Evolutionary conservation across 2,329 filamentous ascomycete genomes (phyloP).

Genomic region (Fusarium sambucinum): DNA sequence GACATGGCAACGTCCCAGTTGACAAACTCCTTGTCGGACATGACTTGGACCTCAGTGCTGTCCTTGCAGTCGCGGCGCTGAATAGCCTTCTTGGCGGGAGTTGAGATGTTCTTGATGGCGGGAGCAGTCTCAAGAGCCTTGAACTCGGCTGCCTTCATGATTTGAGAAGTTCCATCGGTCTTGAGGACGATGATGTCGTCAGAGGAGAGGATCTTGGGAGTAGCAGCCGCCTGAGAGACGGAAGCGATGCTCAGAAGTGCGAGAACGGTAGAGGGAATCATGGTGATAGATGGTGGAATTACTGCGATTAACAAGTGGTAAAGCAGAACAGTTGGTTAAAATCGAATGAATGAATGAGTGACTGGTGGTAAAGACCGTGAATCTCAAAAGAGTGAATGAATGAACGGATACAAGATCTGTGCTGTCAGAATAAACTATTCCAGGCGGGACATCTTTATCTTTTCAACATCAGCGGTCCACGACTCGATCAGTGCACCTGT

Average conservation of each 20-base stretch:
- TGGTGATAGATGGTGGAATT: background rate
- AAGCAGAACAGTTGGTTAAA: background rate
- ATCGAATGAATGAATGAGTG: background rate
- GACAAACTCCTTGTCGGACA: constrained; percentile 39
- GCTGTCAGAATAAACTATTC: background rate
- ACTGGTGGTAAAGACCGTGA: constrained; percentile 13
- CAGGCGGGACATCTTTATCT: constrained; percentile 1
- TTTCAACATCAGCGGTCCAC: constrained; percentile 7
- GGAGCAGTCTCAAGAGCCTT: constrained; percentile 34
- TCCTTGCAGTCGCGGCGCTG: constrained; percentile 30
- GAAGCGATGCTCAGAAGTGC: constrained; percentile 35
- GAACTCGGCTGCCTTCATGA: constrained; percentile 42
- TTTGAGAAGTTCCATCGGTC: constrained; percentile 26
- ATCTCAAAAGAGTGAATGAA: constrained; percentile 10
- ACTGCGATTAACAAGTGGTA: background rate
- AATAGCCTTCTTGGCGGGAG: background rate
- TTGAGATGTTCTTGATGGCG: background rate
- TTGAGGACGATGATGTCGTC: constrained; percentile 42
- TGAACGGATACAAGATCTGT: background rate
- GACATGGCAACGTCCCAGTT: constrained; percentile 45
- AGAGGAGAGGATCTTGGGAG: constrained; percentile 14
- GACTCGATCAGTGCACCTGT: background rate
- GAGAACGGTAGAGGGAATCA: constrained; percentile 34
- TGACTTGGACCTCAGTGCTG: constrained; percentile 39
- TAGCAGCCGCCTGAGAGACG: constrained; percentile 25